These are phyloP conservation scores for Syzygium aromaticum DNA, from an alignment of 345 rosid species.

Conservation along the genomic window DNA sequence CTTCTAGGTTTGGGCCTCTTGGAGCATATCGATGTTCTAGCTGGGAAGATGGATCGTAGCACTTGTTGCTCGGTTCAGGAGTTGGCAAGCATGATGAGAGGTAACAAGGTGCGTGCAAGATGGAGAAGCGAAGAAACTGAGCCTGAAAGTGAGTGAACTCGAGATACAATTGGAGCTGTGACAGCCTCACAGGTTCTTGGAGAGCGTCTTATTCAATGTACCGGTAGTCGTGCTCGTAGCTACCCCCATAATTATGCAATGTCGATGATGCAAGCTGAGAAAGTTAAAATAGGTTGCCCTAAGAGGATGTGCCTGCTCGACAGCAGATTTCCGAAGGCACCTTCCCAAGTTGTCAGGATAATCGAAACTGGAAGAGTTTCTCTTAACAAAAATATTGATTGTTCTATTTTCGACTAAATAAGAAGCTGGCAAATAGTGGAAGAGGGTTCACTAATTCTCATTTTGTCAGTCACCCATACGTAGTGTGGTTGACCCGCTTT, in stretches of 20 bases:
- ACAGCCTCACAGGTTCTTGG: background rate
- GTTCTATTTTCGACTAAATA: background rate
- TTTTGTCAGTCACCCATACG: background rate
- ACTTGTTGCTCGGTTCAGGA: constrained; percentile 58
- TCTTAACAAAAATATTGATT: background rate
- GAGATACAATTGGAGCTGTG: background rate
- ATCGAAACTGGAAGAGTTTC: background rate
- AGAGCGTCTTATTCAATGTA: background rate
- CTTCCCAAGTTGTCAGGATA: background rate
- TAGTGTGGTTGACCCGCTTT: background rate
- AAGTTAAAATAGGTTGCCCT: background rate
- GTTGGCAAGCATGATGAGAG: constrained; percentile 58
- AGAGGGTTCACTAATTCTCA: background rate
- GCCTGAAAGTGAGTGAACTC: constrained; percentile 25
- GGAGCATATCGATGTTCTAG: constrained; percentile 58
- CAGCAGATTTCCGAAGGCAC: background rate
- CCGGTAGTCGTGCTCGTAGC: background rate
- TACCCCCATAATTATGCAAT: background rate
- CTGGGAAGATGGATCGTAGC: constrained; percentile 65
- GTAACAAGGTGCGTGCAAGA: constrained; percentile 19
- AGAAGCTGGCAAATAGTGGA: background rate
- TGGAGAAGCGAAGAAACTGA: constrained; percentile 29
- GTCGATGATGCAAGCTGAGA: background rate
- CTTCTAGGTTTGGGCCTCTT: constrained; percentile 45
- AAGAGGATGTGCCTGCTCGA: background rate